Evolutionary conservation across 2,329 filamentous ascomycete species (phyloP).

Genomic region (Ceratocystis variospora): DNA sequence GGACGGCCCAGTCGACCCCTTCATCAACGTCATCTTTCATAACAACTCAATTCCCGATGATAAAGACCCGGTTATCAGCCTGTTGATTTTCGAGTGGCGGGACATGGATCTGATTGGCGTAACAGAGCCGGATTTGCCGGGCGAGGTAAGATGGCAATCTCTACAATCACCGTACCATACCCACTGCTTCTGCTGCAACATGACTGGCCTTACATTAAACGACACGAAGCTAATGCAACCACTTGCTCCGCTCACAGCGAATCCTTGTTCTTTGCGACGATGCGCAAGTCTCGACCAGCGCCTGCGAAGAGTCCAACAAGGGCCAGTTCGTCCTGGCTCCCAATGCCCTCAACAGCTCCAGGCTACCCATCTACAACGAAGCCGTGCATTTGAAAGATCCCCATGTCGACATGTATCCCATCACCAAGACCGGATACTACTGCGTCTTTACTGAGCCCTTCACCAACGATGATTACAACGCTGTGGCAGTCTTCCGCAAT

Average conservation of each 20-base stretch:
- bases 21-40: conserved; percentile 72
- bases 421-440: conserved; percentile 90
- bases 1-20: conserved; percentile 78
- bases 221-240: conserved; percentile 25
- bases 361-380: conserved; percentile 60
- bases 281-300: conserved; percentile 49
- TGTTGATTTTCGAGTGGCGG: conserved; percentile 89
- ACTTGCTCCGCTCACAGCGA: conserved; percentile 22
- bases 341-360: conserved; percentile 59
- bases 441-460: conserved; percentile 72
- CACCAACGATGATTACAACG: conserved; percentile 55
- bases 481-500: conserved; percentile 83
- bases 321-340: conserved; percentile 72
- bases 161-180: conserved; percentile 7
- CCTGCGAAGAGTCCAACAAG: conserved; percentile 64
- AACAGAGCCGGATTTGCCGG: conserved; percentile 39
- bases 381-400: conserved; percentile 71
- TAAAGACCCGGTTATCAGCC: conserved; percentile 61
- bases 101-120: conserved; percentile 70
- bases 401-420: conserved; percentile 61
- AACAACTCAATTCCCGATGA: conserved; percentile 41
- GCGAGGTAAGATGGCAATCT: conserved; percentile 33
- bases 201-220: conserved; percentile 25
- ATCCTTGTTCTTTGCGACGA: conserved; percentile 56
- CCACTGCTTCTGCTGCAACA: not conserved